Conservation (phyloP, 140 eudicot species). For the Stevia rebaudiana region DNA sequence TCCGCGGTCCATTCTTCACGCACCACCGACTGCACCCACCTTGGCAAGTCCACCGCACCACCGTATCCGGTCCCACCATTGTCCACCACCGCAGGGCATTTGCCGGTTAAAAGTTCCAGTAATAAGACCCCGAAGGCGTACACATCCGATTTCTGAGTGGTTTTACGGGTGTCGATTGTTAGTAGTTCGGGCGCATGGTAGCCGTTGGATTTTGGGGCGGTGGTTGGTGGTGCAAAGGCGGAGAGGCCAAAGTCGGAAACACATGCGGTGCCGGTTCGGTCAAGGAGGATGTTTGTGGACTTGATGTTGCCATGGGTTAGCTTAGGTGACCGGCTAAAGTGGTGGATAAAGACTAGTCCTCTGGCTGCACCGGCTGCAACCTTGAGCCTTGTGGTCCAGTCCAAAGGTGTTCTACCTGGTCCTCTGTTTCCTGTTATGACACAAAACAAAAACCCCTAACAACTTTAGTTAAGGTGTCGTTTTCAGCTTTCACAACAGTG, state of each 20-base stretch:
- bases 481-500: slow-evolving; percentile 9
- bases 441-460: slow-evolving; percentile 7
- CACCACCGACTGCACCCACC: slow-evolving; percentile 97
- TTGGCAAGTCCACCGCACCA: slow-evolving; percentile 73
- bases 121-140: slow-evolving; percentile 84
- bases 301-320: slow-evolving; percentile 91
- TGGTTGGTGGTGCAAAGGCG: slow-evolving; percentile 40
- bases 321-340: slow-evolving; percentile 45
- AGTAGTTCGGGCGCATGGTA: slow-evolving; percentile 76
- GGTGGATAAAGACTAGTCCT: slow-evolving; percentile 75
- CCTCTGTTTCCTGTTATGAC: slow-evolving; percentile 80
- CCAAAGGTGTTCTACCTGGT: slow-evolving; percentile 87
- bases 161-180: slow-evolving; percentile 44
- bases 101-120: slow-evolving; percentile 76
- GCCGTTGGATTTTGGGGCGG: slow-evolving; percentile 54
- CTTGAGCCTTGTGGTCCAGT: slow-evolving; percentile 95
- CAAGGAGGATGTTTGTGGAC: slow-evolving; percentile 78
- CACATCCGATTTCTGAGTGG: slow-evolving; percentile 71
- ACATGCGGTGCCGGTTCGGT: slow-evolving; percentile 53
- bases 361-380: slow-evolving; percentile 85
- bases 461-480: slow-evolving; percentile 10
- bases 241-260: slow-evolving; percentile 85
- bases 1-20: slow-evolving; percentile 99
- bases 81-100: slow-evolving; percentile 61
- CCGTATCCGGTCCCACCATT: slow-evolving; percentile 51